Evolutionary conservation across 176 grass and related monocot genomes (phyloP), one percentile per base, ranked within the genome.

Genomic region (Carex pumila): DNA sequence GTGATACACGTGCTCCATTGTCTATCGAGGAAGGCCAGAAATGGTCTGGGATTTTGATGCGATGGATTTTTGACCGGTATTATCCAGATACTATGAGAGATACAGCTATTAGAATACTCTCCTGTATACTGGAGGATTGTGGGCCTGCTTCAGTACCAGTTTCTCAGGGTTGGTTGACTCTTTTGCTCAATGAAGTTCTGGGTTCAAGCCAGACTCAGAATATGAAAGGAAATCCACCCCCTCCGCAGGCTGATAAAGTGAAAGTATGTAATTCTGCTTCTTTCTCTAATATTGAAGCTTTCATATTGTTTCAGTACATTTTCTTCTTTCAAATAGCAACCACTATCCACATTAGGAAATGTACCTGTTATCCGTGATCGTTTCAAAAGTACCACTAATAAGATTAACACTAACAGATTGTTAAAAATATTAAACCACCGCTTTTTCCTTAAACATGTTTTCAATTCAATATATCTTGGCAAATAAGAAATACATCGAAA

Each of bases 111-210:
- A 87, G 92, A 91, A 95, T 93, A 61, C 95, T 98, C 82, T 94
- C 92, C 77, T 87, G 65, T 86, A 93, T 95, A 81, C 89, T 98
- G 84, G 91, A 95, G 45, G 90, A 95, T 65, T 90, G 92, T 81
- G 95, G 95, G 7, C 92, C 91, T 85, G 30, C 87, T 81, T 91
- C 90, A 12, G 83, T 98, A 82, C 95, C 95, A 7, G 89, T 98
- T 98, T 98, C 95, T 67, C 95, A 94, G 85, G 95, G 95, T 84
- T 98, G 95, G 95, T 90, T 98, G 84, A 86, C 89, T 83, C 79
- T 98, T 61, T 59, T 84, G 82, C 92, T 98, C 64, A 91, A 83
- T 65, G 95, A 94, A 68, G 86, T 93, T 84, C 85, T 94, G 89
- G 92, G 79, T 82, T 85, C 85, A 61, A 91, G 79, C 86, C 94